A percentile compares a stretch with the other conserved stretches of the same genome.
These are phyloP conservation scores for Pseudopediastrum boryanum DNA, from an alignment of 139 green algal species.

Conservation along the genomic window DNA sequence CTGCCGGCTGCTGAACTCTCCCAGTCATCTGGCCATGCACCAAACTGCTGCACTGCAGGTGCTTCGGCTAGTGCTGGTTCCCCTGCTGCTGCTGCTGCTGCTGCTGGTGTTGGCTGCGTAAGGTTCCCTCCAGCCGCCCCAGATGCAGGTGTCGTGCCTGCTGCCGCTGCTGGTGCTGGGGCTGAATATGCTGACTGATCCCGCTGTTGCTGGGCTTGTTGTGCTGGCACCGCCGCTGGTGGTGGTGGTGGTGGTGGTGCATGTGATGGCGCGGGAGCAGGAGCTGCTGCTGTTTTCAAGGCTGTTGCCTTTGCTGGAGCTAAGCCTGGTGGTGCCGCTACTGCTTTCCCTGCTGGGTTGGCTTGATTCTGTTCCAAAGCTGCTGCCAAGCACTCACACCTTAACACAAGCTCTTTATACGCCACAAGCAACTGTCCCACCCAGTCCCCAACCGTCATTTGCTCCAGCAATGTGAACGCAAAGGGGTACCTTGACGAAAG, in stretches of 20 bases:
- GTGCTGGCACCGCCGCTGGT: background rate
- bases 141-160: too few relatives aligned
- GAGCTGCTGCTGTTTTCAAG: conserved; percentile 1
- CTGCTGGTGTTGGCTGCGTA: too few relatives aligned
- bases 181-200: too few relatives aligned
- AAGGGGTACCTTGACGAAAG: conserved; percentile 63
- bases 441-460: conserved; percentile 76
- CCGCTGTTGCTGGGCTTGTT: too few relatives aligned
- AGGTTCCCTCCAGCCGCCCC: too few relatives aligned
- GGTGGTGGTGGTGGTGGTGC: background rate
- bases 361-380: conserved; percentile 3
- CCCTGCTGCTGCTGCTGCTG: too few relatives aligned
- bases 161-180: too few relatives aligned
- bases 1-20: too few relatives aligned
- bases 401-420: conserved; percentile 88
- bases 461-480: conserved; percentile 64
- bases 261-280: background rate
- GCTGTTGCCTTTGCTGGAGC: conserved; percentile 3
- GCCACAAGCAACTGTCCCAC: conserved; percentile 67
- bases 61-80: too few relatives aligned
- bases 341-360: background rate
- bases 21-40: too few relatives aligned
- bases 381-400: conserved; percentile 61
- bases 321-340: conserved; percentile 8
- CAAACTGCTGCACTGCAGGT: too few relatives aligned